Base-by-base conservation (phyloP, 2,329 filamentous ascomycete species). In the Aspergillus novoparasiticus region DNA sequence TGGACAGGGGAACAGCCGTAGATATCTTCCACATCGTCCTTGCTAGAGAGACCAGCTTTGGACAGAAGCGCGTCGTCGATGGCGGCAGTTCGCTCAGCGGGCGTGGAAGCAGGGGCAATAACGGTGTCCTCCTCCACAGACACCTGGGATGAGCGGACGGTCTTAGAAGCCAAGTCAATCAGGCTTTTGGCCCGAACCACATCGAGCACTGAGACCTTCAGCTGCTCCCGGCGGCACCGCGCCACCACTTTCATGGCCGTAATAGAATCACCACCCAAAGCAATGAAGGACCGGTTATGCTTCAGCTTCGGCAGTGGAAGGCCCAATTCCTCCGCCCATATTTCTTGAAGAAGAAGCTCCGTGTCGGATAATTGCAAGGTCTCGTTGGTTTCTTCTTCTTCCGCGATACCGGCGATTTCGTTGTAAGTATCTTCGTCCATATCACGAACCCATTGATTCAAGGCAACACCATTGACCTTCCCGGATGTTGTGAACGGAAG, bases 261-360 rank as follows among this genome's bases (percentile, higher is more conserved):
- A 43, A 66, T 65, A n/a, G 64, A 66, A 41, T 65, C 64, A n/a
- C 64, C 64, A 6, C 64, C 64, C 4, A 48, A 85, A 85, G 57
- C 79, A 72, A 3, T 78, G 72, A 36, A 81, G 76, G 50, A 68
- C 36, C 36, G 83, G 82, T 0, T 83, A 82, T 10, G 82, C 81
- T 11, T 81, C 82, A 68, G 87, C 84, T 14, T 56, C 46, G 14
- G 11, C 55, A 14, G 23, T n/a, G 1, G 63, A 45, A 71, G 85
- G 87, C 0, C 86, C 85, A 64, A 55, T 46, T 71, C 67, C 56
- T 61, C 60, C 3, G 57, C 64, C 61, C 64, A 65, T 26, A 64
- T 59, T 6, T 61, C 23, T 32, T 53, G 60, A 14, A 67, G 23
- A 3, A 50, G 56, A 30, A 46, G 21, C 41, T 67, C 65, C 5